Conservation (phyloP, 805 yeast genomes). For the Kodamaea laetipori region DNA sequence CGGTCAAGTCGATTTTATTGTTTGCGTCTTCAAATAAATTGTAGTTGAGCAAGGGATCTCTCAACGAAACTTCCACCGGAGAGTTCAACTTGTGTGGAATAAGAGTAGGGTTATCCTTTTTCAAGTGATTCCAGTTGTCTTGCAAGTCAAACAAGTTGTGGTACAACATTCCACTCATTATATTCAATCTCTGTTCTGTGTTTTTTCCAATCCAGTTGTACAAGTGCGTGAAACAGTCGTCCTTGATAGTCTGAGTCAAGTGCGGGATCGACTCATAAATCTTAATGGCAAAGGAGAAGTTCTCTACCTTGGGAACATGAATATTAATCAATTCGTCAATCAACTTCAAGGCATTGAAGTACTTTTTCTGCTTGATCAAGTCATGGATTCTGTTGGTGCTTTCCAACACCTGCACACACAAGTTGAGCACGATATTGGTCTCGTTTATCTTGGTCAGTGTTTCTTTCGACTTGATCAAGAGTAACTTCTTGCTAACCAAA, state of each 20-base stretch:
- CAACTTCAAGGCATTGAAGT: slow-evolving; percentile 83
- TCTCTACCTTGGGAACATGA: slow-evolving; percentile 68
- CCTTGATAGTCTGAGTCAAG: slow-evolving; percentile 68
- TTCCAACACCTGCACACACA: slow-evolving; percentile 80
- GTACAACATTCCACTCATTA: slow-evolving; percentile 57
- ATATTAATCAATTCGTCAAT: slow-evolving; percentile 72
- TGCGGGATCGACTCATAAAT: slow-evolving; percentile 78
- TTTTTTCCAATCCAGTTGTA: slow-evolving; percentile 63
- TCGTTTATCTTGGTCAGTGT: slow-evolving; percentile 68
- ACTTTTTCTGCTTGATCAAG: slow-evolving; percentile 69
- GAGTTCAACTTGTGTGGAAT: slow-evolving; percentile 73
- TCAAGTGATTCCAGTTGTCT: slow-evolving; percentile 57
- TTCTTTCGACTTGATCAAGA: slow-evolving; percentile 60
- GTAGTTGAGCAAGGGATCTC: slow-evolving; percentile 55
- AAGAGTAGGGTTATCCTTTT: slow-evolving; percentile 44
- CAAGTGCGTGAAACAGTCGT: slow-evolving; percentile 68
- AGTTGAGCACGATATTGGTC: slow-evolving; percentile 65
- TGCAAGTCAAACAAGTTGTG: slow-evolving; percentile 58
- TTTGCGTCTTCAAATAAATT: slow-evolving; percentile 49
- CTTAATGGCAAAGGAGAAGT: slow-evolving; percentile 72
- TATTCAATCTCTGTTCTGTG: slow-evolving; percentile 60
- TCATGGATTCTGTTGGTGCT: slow-evolving; percentile 84
- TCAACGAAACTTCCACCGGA: slow-evolving; percentile 76
- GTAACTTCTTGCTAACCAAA: slow-evolving; percentile 62
- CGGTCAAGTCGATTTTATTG: slow-evolving; percentile 57